Base-by-base conservation (phyloP, 2,329 filamentous ascomycete species). In the Arthrobotrys sphaeroides region DNA sequence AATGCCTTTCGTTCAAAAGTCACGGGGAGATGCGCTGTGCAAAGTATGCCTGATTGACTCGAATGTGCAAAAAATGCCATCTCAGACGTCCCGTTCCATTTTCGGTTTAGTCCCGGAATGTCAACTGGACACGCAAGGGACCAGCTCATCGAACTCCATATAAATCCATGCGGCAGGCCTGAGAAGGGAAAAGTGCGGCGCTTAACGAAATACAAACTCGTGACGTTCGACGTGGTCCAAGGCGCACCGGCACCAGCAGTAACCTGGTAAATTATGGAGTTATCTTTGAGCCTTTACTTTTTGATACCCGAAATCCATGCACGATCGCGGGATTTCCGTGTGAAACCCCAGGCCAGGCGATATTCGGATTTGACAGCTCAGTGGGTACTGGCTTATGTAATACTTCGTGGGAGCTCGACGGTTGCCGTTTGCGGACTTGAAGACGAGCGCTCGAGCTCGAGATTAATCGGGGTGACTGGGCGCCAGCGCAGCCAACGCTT, bases 321-420 rank as follows among this genome's bases (percentile, higher is more conserved):
- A 55, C 9, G 31, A 55, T 55, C 49, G 49, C 49, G 49, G 49
- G 49, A 55, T 55, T 55, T 55, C 49, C 49, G 49, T 55, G 9
- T 55, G 49, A 55, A 55, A 55, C 49, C 3, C 49, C 49, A 55
- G 49, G 49, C 49, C 49, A 55, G 49, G 31, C 49, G 49, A 28
- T 22, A 36, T 13, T 13, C 20, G n/a, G 49, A 12, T 36, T n/a
- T 18, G 24, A 45, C n/a, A 45, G 16, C 3, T 55, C 49, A 38
- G 28, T 16, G 26, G 31, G 7, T 18, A n/a, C 16, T 4, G 28
- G 49, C 49, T 55, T 55, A 55, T 55, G 49, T 55, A 33, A 55
- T n/a, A n/a, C n/a, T n/a, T n/a, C n/a, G 3, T 22, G 31, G 10
- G 31, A 55, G 49, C 49, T 55, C 31, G 7, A n/a, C 5, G n/a